Percentiles rank a stretch among this genome's conserved stretches.
These are phyloP conservation scores for Yarrowia alimentaria DNA, from an alignment of 805 yeast genomes.

Conservation along the genomic window DNA sequence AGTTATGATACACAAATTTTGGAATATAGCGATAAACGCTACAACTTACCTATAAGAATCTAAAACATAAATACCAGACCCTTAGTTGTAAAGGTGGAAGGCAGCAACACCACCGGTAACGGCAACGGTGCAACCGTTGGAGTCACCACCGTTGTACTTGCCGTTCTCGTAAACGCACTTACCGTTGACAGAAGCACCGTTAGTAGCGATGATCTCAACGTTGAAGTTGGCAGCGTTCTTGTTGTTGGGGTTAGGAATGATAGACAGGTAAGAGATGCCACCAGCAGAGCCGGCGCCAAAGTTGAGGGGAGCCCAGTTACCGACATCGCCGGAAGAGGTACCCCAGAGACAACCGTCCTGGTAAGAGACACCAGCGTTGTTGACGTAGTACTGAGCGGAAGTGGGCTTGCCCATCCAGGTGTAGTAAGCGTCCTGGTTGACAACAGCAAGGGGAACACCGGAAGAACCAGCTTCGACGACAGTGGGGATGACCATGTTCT, in stretches of 20 bases:
- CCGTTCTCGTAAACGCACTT: constrained; percentile 81
- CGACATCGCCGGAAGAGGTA: constrained; percentile 67
- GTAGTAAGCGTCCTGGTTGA: constrained; percentile 74
- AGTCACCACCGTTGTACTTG: constrained; percentile 57
- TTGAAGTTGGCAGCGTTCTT: constrained; percentile 62
- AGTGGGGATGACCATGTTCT: constrained; percentile 96
- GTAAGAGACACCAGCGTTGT: constrained; percentile 88
- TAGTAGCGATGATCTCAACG: constrained; percentile 74
- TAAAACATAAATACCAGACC: constrained; percentile 25
- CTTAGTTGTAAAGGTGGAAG: constrained; percentile 67
- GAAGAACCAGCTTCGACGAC: constrained; percentile 65
- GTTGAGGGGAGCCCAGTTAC: constrained; percentile 98
- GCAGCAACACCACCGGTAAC: constrained; percentile 81
- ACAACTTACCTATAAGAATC: constrained; percentile 27
- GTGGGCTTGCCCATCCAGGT: constrained; percentile 77
- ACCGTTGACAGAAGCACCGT: constrained; percentile 63
- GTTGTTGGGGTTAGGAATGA: constrained; percentile 96
- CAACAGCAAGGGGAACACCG: constrained; percentile 67
- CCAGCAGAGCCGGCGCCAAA: constrained; percentile 85
- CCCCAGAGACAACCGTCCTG: constrained; percentile 98
- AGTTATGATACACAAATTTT: constrained; percentile 19
- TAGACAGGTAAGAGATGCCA: constrained; percentile 76
- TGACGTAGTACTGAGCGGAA: constrained; percentile 95
- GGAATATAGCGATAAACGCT: constrained; percentile 10
- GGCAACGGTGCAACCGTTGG: constrained; percentile 92